Conservation (phyloP, 208 protist species). For the Naegleria gruberi region DNA sequence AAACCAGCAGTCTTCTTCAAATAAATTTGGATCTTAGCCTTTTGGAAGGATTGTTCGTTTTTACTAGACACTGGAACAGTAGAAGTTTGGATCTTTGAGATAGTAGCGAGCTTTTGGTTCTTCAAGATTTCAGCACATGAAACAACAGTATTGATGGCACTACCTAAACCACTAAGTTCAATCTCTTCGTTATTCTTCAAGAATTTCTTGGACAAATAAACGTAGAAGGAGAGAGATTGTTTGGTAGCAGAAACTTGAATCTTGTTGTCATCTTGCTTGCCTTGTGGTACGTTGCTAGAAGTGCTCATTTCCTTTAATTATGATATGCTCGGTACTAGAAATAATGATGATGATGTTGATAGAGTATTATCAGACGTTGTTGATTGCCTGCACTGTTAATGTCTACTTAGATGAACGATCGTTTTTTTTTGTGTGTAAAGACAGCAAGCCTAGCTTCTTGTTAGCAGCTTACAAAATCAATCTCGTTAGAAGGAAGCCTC, state of each 20-base stretch:
- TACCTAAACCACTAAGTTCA: slow-evolving; percentile 5
- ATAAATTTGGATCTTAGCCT: slow-evolving; percentile 21
- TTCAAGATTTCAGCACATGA: slow-evolving; percentile 12
- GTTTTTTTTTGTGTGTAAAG: background rate
- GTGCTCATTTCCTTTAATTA: background rate
- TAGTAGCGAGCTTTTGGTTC: background rate
- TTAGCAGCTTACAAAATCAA: no score
- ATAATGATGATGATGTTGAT: background rate
- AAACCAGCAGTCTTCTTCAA: slow-evolving; percentile 12
- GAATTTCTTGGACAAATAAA: slow-evolving; percentile 14
- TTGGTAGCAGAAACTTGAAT: background rate
- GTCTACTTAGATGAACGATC: background rate
- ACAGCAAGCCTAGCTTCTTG: no score
- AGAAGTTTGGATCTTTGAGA: slow-evolving; percentile 16
- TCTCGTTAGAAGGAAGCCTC: no score
- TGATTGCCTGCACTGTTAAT: background rate
- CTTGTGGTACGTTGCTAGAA: background rate
- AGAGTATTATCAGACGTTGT: background rate
- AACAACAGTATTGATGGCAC: slow-evolving; percentile 20
- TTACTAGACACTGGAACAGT: background rate
- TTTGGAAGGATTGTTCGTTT: background rate
- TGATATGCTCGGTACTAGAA: background rate
- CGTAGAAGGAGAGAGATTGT: background rate
- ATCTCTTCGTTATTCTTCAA: background rate
- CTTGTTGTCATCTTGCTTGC: background rate